Base-by-base conservation (phyloP, 2,329 filamentous ascomycete species). In the Fusarium sulawesiense region DNA sequence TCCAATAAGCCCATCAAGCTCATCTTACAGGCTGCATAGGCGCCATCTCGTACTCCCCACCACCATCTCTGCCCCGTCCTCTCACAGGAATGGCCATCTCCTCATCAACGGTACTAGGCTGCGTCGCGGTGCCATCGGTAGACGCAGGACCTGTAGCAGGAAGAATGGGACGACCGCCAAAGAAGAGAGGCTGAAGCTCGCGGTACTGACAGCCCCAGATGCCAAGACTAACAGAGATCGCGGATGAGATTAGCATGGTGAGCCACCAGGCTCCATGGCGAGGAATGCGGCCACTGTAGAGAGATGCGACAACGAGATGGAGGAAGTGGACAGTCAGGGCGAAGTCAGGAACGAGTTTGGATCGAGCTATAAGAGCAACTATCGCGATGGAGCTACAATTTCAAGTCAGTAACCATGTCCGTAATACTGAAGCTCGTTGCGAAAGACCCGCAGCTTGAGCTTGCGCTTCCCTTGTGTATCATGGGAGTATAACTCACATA, bases 271-370 rank as follows among this genome's bases (percentile, higher is more conserved):
- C 91, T 69, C 89, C 82, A 78, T 95, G 91, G 12, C 87, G 85
- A 3, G 96, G 96, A 29, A 98, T 78, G 12, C 88, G 86, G 75
- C 89, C 89, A 5, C 92, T 91, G 80, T 97, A 97, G 34, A 97
- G 79, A 21, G 90, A 91, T 29, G 93, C 92, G 75, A 93, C 80
- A 75, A 96, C 70, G 56, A 97, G 87, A 78, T 97, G 93, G 44
- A 97, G 83, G 78, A 92, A 87, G 82, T 97, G 93, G 20, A 98
- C 87, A 4, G 95, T 97, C 25, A 98, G 84, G 32, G 93, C 93
- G 79, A 98, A 99, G 81, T 99, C 96, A 72, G 93, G 93, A 53
- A 98, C 92, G 65, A 98, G 91, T 80, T 98, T 98, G 49, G 92
- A 96, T 67, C 96, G 93, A 21, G 91, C 90, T 72, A 99, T 89